These are phyloP conservation scores for Carex sylvatica DNA, from an alignment of 202 grass and related monocot genomes.

Conservation along the genomic window DNA sequence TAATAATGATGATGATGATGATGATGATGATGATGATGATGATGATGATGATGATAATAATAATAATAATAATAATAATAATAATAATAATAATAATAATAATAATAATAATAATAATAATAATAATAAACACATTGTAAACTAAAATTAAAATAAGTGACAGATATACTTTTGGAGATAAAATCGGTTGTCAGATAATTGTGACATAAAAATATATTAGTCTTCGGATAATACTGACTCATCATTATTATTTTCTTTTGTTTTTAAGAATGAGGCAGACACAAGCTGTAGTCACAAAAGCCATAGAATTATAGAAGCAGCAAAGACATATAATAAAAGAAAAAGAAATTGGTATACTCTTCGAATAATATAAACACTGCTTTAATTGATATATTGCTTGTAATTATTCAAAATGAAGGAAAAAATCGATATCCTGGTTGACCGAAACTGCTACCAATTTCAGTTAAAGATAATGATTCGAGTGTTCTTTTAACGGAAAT, in stretches of 20 bases:
- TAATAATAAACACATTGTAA: not conserved
- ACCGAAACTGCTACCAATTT: not conserved
- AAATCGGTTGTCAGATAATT: not conserved
- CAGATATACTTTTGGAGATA: not conserved
- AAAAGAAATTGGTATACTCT: not conserved
- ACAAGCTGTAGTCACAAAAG: not conserved
- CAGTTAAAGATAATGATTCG: not conserved
- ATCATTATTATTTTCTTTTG: not conserved
- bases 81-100: not conserved
- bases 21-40: not conserved
- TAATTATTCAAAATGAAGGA: not conserved
- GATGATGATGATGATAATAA: not conserved
- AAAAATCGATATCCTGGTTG: not conserved
- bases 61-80: too few relatives aligned
- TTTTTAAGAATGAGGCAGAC: not conserved
- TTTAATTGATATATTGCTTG: not conserved
- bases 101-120: not conserved
- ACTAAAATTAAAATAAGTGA: not conserved
- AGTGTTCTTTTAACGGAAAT: not conserved
- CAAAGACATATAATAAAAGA: not conserved
- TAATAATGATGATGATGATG: too few relatives aligned
- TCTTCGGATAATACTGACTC: slow-evolving; percentile 11
- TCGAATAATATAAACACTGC: not conserved
- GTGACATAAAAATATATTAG: not conserved
- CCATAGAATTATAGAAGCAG: not conserved